A percentile compares a stretch with the other conserved stretches of the same genome.
These are phyloP conservation scores for Hippophae tibetana DNA, from an alignment of 306 rosid species.

Conservation along the genomic window DNA sequence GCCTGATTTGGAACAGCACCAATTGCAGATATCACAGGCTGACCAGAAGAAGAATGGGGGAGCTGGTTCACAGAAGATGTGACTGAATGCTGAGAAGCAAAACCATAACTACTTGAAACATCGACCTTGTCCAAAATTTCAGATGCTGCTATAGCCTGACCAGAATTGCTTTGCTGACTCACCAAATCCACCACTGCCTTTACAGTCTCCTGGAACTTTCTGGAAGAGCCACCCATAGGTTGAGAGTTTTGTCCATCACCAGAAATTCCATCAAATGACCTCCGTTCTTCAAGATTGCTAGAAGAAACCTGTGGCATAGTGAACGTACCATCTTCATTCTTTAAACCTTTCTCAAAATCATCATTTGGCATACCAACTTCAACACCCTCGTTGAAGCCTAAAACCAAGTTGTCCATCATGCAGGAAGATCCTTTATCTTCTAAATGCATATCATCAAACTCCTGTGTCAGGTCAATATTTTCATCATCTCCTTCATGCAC, in stretches of 20 bases:
- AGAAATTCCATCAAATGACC: constrained; percentile 35
- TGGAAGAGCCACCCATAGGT: constrained; percentile 40
- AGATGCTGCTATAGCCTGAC: constrained; percentile 28
- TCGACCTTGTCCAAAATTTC: constrained; percentile 38
- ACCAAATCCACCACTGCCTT: constrained; percentile 38
- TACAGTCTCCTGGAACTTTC: constrained; percentile 49
- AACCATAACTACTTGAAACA: constrained; percentile 38
- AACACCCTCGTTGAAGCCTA: constrained; percentile 94
- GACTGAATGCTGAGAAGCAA: constrained; percentile 35
- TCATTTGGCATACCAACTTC: constrained; percentile 87
- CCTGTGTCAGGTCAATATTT: constrained; percentile 42
- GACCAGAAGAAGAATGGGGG: constrained; percentile 41
- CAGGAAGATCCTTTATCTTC: constrained; percentile 65
- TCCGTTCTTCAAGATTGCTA: constrained; percentile 31
- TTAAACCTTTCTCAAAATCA: constrained; percentile 55
- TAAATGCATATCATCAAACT: constrained; percentile 53
- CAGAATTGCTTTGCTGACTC: constrained; percentile 34
- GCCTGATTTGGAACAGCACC: constrained; percentile 50
- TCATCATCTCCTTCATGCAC: constrained; percentile 75
- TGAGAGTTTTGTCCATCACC: constrained; percentile 36
- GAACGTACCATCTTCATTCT: constrained; percentile 39
- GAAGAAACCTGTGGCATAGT: constrained; percentile 32
- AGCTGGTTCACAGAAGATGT: constrained; percentile 37
- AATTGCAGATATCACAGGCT: constrained; percentile 32
- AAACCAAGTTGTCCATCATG: constrained; percentile 69